These are phyloP conservation scores for Yamadazyma nakazawae DNA, from an alignment of 805 yeast species.

Conservation along the genomic window DNA sequence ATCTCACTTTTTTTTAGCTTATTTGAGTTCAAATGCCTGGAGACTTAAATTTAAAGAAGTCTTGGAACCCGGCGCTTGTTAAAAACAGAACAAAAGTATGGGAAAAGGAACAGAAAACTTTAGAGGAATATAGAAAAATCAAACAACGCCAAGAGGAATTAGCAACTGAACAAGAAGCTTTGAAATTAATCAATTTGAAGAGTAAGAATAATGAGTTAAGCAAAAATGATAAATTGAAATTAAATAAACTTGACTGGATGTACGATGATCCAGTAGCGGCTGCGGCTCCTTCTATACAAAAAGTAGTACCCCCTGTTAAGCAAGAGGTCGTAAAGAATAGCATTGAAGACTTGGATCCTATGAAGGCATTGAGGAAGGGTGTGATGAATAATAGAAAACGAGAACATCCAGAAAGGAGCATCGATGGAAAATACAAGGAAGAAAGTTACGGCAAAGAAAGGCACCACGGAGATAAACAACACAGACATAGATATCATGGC, in stretches of 20 bases:
- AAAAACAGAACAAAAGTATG: slow-evolving; percentile 85
- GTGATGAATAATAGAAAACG: not conserved
- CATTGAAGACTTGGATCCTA: slow-evolving; percentile 11
- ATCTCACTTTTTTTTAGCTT: no score
- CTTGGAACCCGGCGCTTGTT: slow-evolving; percentile 92
- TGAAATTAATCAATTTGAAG: slow-evolving; percentile 50
- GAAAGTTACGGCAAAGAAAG: not conserved
- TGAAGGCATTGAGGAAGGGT: slow-evolving; percentile 1
- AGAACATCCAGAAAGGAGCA: not conserved
- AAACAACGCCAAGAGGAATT: slow-evolving; percentile 64
- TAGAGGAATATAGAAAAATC: slow-evolving; percentile 65
- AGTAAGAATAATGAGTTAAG: slow-evolving; percentile 34
- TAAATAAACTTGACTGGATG: slow-evolving; percentile 79
- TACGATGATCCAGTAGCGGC: slow-evolving; percentile 49
- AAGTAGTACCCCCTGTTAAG: not conserved
- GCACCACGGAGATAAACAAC: not conserved
- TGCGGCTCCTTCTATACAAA: not conserved
- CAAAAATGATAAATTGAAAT: slow-evolving; percentile 30
- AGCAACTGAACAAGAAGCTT: slow-evolving; percentile 55
- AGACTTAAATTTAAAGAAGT: slow-evolving; percentile 84
- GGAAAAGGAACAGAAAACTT: slow-evolving; percentile 73
- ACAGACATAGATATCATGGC: not conserved
- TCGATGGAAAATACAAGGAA: not conserved
- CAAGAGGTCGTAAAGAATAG: slow-evolving; percentile 14
- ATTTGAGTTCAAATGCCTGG: slow-evolving; percentile 46